Evolutionary conservation across 2,329 filamentous ascomycete genomes (phyloP).

Genomic region (Penicillium corylophilum): DNA sequence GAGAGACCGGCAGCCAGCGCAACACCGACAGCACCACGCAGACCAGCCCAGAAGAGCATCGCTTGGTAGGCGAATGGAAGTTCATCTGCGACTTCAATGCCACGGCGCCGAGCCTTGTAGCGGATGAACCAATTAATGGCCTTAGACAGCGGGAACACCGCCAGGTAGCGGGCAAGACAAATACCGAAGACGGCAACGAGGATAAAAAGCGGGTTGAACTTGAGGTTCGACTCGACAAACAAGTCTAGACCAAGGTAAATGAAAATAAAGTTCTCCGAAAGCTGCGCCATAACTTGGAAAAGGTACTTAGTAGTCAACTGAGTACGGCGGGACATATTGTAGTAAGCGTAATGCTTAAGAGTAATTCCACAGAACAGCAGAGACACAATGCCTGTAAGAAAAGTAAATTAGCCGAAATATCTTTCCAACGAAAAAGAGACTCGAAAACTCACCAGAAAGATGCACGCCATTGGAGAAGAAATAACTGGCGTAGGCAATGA

Average conservation of each 20-base stretch:
- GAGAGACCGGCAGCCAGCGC: constrained; percentile 85
- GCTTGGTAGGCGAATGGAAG: constrained; percentile 92
- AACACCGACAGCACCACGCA: constrained; percentile 93
- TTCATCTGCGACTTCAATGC: constrained; percentile 77
- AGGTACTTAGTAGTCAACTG: constrained; percentile 98
- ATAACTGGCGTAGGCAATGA: constrained; percentile 95
- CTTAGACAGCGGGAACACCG: constrained; percentile 87
- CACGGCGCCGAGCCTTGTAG: constrained; percentile 75
- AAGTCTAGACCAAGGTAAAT: constrained; percentile 95
- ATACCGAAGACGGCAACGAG: constrained; percentile 90
- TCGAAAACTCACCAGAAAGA: constrained; percentile 74
- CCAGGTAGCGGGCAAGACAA: constrained; percentile 86
- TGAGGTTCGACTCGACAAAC: constrained; percentile 83
- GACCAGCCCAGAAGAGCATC: constrained; percentile 99
- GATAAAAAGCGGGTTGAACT: constrained; percentile 93
- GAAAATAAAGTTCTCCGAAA: constrained; percentile 99
- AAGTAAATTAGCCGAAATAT: constrained; percentile 11
- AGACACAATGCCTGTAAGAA: constrained; percentile 81
- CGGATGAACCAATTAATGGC: constrained; percentile 91
- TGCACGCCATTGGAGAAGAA: constrained; percentile 96
- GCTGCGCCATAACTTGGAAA: constrained; percentile 89
- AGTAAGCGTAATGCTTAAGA: constrained; percentile 97
- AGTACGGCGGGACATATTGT: constrained; percentile 98
- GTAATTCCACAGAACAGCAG: constrained; percentile 97
- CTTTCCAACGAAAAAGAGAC: not conserved